Conservation (phyloP, 257 asterid species). For the Solanum neorickii region DNA sequence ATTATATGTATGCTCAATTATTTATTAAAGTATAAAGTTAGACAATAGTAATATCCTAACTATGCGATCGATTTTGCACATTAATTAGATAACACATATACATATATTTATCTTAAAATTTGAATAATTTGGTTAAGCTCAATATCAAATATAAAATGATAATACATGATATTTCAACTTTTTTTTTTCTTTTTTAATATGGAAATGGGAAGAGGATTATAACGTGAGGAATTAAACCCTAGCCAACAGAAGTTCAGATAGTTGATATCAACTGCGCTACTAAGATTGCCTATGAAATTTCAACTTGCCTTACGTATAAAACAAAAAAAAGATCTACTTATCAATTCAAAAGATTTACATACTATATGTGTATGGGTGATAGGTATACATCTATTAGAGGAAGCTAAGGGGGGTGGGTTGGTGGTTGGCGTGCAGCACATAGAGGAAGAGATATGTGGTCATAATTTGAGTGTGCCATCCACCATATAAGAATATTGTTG, state of each 20-base stretch:
- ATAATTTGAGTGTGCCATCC: constrained; percentile 55
- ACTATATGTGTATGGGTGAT: neutral
- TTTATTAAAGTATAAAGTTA: neutral
- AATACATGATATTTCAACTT: neutral
- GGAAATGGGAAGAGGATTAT: neutral
- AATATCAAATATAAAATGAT: neutral
- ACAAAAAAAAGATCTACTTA: neutral
- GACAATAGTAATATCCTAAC: neutral
- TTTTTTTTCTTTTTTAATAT: too few species aligned
- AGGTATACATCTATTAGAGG: neutral
- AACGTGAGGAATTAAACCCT: neutral
- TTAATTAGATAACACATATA: neutral
- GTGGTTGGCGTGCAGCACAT: constrained; percentile 77
- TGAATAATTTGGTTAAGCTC: neutral
- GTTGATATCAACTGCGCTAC: neutral
- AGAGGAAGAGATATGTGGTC: constrained; percentile 31
- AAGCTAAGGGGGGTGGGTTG: constrained; percentile 19
- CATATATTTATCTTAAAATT: neutral
- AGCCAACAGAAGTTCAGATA: neutral
- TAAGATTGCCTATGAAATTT: too few species aligned
- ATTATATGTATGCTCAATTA: neutral
- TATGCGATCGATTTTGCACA: neutral
- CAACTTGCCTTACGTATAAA: neutral
- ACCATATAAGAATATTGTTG: constrained; percentile 50
- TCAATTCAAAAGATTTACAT: neutral